Percentiles rank a stretch among this genome's conserved stretches.
Conservation (phyloP, 495 filamentous ascomycete species). For the Lophiotrema nucula region DNA sequence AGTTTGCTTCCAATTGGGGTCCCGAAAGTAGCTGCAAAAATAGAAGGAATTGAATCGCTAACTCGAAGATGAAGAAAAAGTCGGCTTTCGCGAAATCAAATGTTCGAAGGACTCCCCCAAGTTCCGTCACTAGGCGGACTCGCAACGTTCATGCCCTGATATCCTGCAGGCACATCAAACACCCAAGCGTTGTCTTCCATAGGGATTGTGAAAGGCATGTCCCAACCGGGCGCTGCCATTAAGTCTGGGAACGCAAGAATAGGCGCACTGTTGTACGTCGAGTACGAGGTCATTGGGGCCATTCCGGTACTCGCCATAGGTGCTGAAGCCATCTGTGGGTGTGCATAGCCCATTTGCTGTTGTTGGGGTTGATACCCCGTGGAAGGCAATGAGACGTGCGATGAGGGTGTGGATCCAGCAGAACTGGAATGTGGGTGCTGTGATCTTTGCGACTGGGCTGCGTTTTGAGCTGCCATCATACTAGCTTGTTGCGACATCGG, state of each 20-base stretch:
- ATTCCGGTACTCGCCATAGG: constrained; percentile 1
- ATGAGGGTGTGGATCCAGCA: neutral
- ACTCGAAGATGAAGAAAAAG: too few species aligned
- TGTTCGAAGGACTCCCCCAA: too few species aligned
- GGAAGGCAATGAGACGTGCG: neutral
- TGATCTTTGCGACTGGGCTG: neutral
- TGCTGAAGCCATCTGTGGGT: neutral
- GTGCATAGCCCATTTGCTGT: neutral
- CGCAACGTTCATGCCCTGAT: constrained; percentile 1
- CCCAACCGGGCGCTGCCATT: constrained; percentile 22
- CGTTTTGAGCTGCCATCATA: neutral
- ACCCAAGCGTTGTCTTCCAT: constrained; percentile 15
- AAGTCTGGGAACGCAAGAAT: constrained; percentile 17
- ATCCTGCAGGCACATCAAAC: neutral
- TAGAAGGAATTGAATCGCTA: too few species aligned
- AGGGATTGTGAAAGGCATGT: constrained; percentile 17
- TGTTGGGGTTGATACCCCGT: neutral
- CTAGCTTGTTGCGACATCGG: constrained; percentile 12
- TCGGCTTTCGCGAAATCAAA: too few species aligned
- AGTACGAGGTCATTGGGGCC: neutral
- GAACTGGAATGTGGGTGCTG: neutral
- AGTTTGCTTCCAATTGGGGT: too few species aligned
- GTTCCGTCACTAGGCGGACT: constrained; percentile 17
- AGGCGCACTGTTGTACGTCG: neutral
- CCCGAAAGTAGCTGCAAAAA: too few species aligned